Percentiles rank a stretch among this genome's conserved stretches.
phyloP scores from a whole-genome alignment of 768 basidiomycete species.

The Lyophyllum shimeji region DNA sequence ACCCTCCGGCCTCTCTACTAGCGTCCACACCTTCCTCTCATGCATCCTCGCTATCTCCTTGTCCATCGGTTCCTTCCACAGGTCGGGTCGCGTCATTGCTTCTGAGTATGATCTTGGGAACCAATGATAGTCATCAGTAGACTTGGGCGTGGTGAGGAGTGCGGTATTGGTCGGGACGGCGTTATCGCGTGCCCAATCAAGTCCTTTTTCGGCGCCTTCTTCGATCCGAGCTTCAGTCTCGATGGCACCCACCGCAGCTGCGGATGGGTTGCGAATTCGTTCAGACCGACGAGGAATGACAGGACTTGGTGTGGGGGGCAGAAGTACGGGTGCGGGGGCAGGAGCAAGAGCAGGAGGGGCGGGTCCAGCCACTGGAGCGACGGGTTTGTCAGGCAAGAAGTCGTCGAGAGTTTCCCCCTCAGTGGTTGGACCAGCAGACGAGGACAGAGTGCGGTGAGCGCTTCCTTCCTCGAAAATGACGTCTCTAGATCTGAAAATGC shows the following conservation, averaged over 20 bases:
- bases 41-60: neutral
- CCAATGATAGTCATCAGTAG: neutral
- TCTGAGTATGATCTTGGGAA: conserved; percentile 1
- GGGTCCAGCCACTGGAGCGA: neutral
- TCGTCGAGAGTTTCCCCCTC: neutral
- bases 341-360: too few species aligned
- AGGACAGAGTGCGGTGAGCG: neutral
- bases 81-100: neutral
- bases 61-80: conserved; percentile 1
- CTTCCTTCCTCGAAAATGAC: conserved; percentile 2
- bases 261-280: neutral
- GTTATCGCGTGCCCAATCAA: neutral
- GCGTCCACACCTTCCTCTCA: conserved; percentile 5
- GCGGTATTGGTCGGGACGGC: neutral
- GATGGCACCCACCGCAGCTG: neutral
- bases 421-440: neutral
- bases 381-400: neutral
- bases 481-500: neutral
- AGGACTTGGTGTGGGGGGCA: too few species aligned
- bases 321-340: too few species aligned
- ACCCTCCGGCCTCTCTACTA: neutral
- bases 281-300: neutral
- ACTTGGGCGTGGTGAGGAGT: neutral
- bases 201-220: neutral
- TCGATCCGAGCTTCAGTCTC: neutral